Evolutionary conservation across 768 basidiomycete species (phyloP), one percentile per base, ranked within the genome.

Genomic region (Phlebiopsis gigantea): DNA sequence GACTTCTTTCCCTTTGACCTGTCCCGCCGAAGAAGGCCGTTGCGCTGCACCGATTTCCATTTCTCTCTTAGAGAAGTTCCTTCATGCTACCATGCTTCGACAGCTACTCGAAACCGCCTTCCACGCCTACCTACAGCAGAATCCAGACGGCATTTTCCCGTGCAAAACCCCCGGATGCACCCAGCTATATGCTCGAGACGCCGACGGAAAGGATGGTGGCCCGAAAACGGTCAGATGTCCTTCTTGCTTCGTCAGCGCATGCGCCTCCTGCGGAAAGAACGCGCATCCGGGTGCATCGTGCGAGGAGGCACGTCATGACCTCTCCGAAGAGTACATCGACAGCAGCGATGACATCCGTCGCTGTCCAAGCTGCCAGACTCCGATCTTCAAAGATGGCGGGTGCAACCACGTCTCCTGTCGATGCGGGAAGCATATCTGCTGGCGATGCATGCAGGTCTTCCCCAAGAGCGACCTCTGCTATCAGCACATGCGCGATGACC

Each of bases 381-480:
- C 69, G 63, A 77, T 82, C 44, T 72, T 80, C 64, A 83, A 81
- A 64, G 72, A 59, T 2, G 77, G 71, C 22, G 82, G 81, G 0
- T 84, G 82, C 66, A 81, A 83, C 63, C 81, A 82, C 62, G 76
- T 83, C 68, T 58, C 63, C 1, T 84, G 82, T 63, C 69, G 56
- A 51, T 83, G 81, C 62, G 75, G 75, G 3, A 72, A 73, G 9
- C 80, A 84, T 62, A 73, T 82, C 22, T 82, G 80, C 57, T 83
- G 81, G 84, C 66, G 68, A 8, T 85, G 84, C 56, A 66, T 81
- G 71, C 67, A 66, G 7, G 47, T 70, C 5, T 84, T 83, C 26
- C 12, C 12, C 48, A 26, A 5, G 30, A 31, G 49, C n/a, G 29
- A 44, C 10, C 48, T 31, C 14, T 48, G 62, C 25, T 67, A 67